A percentile compares a stretch with the other conserved stretches of the same genome.
Conservation (phyloP, 176 grass and related monocot species). For the Avena sativa region DNA sequence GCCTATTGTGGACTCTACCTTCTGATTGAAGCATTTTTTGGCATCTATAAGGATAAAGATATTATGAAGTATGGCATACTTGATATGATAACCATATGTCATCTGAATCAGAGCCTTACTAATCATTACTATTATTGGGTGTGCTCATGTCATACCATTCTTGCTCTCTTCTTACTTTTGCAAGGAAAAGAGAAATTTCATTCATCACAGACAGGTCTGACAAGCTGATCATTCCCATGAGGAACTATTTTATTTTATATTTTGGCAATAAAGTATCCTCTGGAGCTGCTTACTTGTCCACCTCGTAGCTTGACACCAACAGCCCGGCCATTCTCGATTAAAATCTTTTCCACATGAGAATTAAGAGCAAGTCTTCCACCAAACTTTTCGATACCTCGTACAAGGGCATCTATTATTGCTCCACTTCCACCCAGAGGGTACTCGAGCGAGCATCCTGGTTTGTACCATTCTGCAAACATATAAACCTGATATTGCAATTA, state of each 20-base stretch:
- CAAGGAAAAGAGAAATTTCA: background rate
- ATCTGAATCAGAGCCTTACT: conserved; percentile 17
- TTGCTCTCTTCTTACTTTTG: background rate
- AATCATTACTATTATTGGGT: conserved; percentile 18
- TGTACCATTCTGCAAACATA: conserved; percentile 99
- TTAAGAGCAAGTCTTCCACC: conserved; percentile 77
- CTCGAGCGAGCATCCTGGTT: conserved; percentile 91
- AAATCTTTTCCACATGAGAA: conserved; percentile 80
- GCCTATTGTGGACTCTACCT: background rate
- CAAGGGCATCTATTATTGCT: conserved; percentile 82
- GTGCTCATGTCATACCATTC: background rate
- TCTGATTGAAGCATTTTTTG: conserved; percentile 11
- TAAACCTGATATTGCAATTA: conserved; percentile 77
- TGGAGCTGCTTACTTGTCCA: conserved; percentile 59
- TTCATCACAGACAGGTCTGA: background rate
- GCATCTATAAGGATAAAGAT: conserved; percentile 33
- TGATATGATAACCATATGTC: conserved; percentile 27
- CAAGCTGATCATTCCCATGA: background rate
- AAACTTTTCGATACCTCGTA: conserved; percentile 81
- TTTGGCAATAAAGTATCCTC: conserved; percentile 32
- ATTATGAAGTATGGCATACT: background rate
- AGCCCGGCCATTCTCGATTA: conserved; percentile 84
- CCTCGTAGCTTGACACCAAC: conserved; percentile 83
- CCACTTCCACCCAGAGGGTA: conserved; percentile 86
- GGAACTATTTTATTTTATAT: conserved; percentile 6